Evolutionary conservation across 177 flowering plant genomes (phyloP), one percentile per base, ranked within the genome.

Genomic region (Vitis hybrid): DNA sequence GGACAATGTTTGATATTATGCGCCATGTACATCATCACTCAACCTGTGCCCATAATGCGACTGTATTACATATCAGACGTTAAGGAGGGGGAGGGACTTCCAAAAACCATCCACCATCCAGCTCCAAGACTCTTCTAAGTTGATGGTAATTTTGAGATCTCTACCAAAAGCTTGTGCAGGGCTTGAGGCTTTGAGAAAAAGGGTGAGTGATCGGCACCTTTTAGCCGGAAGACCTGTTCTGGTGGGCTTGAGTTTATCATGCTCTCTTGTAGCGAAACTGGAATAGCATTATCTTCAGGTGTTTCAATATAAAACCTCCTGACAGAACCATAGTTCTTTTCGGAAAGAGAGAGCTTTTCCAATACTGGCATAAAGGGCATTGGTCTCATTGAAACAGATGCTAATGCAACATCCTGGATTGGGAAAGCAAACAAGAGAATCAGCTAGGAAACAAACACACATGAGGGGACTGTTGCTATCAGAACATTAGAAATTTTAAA

Each of bases 121-220:
- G 19, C 60, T 14, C 51, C 18, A 26, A 23, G 30, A n/a, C 19
- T 61, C 9, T 51, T 49, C 52, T 60, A 79, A 45, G 70, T 34
- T 57, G 69, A 52, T 60, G 82, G 76, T 45, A 85, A 74, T 74
- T 78, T 88, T 12, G 98, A 78, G 48, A 94, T 92, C 79, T 93
- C 99, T 21, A 93, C 84, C 67, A 95, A 67, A 51, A 79, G 68
- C 82, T 81, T 95, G 83, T 95, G 97, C 6, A 95, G 76, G 30
- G 93, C 89, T 76, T 91, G 99, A 64, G 99, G 98, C 84, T 89
- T 95, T n/a, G 99, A 95, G 83, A 95, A 91, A 79, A 95, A 95
- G 4, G 99, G 99, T 1, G 93, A 87, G 75, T 95, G 99, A 77
- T 95, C 99, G 19, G 97, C 78, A 34, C 99, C 99, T 83, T 90